Conservation (phyloP, 208 protist species). For the Crithidia expoeki region DNA sequence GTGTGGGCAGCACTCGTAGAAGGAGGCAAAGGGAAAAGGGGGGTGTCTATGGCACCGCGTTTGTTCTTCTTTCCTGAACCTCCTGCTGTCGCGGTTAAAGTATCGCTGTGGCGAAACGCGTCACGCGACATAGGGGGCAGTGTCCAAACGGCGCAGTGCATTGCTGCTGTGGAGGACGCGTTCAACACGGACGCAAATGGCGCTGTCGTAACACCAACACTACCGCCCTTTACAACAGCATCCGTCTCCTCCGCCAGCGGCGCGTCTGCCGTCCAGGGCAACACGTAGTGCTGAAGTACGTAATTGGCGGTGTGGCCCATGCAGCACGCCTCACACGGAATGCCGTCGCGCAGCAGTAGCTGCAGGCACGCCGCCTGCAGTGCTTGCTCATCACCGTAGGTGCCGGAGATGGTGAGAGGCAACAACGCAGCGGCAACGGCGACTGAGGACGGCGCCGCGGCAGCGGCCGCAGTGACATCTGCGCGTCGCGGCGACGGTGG, state of each 20-base stretch:
- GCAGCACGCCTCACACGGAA: constrained; percentile 71
- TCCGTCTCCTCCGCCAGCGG: constrained; percentile 25
- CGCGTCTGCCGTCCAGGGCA: constrained; percentile 29
- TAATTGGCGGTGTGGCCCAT: constrained; percentile 38
- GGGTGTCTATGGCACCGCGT: not conserved
- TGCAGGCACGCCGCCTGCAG: constrained; percentile 62
- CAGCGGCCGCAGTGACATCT: not conserved
- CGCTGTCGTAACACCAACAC: not conserved
- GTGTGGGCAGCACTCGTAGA: not conserved
- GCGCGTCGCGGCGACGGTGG: constrained; percentile 1
- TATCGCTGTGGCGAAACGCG: not conserved
- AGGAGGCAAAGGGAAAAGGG: not conserved
- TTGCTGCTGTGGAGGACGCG: constrained; percentile 9
- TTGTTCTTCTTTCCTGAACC: not conserved
- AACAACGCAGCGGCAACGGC: constrained; percentile 18
- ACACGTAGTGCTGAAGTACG: constrained; percentile 35
- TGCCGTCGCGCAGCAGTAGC: constrained; percentile 70
- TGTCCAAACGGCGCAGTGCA: constrained; percentile 15
- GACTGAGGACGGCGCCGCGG: not conserved
- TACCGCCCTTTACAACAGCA: constrained; percentile 2
- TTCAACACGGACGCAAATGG: not conserved
- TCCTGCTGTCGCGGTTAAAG: not conserved
- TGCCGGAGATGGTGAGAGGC: constrained; percentile 54
- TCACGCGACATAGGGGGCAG: not conserved
- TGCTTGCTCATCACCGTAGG: constrained; percentile 64